A percentile compares a stretch with the other conserved stretches of the same genome.
Evolutionary conservation across 2,329 filamentous ascomycete species (phyloP).

Genomic region (Aspergillus sp.): DNA sequence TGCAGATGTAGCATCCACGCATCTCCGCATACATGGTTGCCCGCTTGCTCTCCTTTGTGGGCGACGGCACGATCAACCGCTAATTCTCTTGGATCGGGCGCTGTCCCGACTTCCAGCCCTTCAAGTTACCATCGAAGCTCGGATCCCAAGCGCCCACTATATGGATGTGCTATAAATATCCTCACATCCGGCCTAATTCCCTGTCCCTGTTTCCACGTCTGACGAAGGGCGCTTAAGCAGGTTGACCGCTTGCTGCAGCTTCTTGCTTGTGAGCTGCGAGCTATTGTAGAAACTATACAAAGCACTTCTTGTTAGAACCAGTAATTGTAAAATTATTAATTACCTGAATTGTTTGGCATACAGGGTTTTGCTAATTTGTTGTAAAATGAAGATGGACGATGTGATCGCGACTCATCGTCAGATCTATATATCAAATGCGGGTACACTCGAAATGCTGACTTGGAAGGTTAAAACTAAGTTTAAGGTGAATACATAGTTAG

Average conservation of each 20-base stretch:
- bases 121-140: neutral
- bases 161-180: neutral
- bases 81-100: neutral
- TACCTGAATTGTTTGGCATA: neutral
- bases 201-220: neutral
- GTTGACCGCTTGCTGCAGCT: neutral
- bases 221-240: neutral
- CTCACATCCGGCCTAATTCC: neutral
- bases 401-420: neutral
- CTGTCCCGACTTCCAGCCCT: neutral
- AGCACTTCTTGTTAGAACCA: neutral
- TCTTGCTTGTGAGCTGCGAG: neutral
- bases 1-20: neutral
- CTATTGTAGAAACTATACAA: neutral
- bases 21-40: neutral
- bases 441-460: neutral
- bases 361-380: too few relatives aligned
- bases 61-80: neutral
- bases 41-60: neutral
- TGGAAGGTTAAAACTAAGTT: neutral
- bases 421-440: neutral
- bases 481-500: neutral
- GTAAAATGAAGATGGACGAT: too few relatives aligned
- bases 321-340: neutral
- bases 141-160: neutral